A percentile compares a stretch with the other conserved stretches of the same genome.
Evolutionary conservation across 306 rosid species (phyloP).

Genomic region (Prunus fruticosa): DNA sequence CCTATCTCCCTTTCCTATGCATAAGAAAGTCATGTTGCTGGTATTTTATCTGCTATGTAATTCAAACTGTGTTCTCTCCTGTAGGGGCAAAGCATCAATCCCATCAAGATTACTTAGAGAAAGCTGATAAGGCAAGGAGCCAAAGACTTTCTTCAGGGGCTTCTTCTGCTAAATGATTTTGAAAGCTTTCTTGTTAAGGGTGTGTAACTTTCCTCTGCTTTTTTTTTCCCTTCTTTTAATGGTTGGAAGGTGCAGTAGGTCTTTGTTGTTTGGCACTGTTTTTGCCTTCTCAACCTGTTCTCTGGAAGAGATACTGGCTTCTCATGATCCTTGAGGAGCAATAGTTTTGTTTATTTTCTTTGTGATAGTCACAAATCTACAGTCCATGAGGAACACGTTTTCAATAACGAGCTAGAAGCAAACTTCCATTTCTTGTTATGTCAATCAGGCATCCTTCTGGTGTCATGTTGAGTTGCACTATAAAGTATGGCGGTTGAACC

Average conservation of each 20-base stretch:
- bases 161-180: slow-evolving; percentile 59
- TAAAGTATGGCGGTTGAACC: too few species aligned
- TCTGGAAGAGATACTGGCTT: not conserved
- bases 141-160: slow-evolving; percentile 79
- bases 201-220: slow-evolving; percentile 15
- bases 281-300: not conserved
- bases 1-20: not conserved
- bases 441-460: too few species aligned
- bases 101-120: slow-evolving; percentile 95
- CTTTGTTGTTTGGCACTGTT: slow-evolving; percentile 8
- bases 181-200: slow-evolving; percentile 19
- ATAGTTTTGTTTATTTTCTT: not conserved
- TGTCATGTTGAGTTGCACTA: not conserved
- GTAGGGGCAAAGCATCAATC: slow-evolving; percentile 81
- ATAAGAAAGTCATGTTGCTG: not conserved
- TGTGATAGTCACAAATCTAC: not conserved
- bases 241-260: not conserved
- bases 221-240: not conserved
- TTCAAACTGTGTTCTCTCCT: slow-evolving; percentile 19
- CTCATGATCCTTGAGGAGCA: slow-evolving; percentile 1
- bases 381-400: not conserved
- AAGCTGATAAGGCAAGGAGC: slow-evolving; percentile 91
- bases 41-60: slow-evolving; percentile 15
- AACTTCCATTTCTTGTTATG: not conserved
- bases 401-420: not conserved